These are phyloP conservation scores for Stemphylium lycopersici DNA, from an alignment of 2,329 filamentous ascomycete species.

Conservation along the genomic window DNA sequence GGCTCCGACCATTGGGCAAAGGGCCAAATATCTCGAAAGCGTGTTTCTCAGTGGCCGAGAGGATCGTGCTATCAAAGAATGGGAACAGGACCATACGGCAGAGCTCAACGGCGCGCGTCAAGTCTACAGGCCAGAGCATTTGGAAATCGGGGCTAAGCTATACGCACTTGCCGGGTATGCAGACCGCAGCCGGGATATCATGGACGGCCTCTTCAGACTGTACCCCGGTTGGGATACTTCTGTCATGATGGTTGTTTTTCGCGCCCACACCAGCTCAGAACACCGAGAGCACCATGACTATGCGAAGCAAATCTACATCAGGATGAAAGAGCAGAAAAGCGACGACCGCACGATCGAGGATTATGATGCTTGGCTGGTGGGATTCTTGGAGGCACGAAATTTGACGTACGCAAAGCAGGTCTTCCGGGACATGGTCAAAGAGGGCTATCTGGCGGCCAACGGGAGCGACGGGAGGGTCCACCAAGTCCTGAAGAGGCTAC, in stretches of 20 bases:
- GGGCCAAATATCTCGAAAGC: conserved; percentile 33
- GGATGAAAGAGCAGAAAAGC: conserved; percentile 66
- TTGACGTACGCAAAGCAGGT: conserved; percentile 72
- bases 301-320: conserved; percentile 57
- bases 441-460: conserved; percentile 50
- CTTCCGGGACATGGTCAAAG: conserved; percentile 88
- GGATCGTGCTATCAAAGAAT: conserved; percentile 38
- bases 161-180: conserved; percentile 63
- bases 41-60: conserved; percentile 34
- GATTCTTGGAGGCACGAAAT: conserved; percentile 70
- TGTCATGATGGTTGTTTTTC: conserved; percentile 71
- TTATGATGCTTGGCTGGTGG: conserved; percentile 75
- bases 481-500: conserved; percentile 32
- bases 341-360: conserved; percentile 69
- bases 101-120: conserved; percentile 16
- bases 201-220: conserved; percentile 59
- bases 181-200: conserved; percentile 64
- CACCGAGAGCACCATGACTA: conserved; percentile 52
- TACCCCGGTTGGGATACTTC: conserved; percentile 58
- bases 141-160: conserved; percentile 72
- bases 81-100: conserved; percentile 34
- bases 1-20: conserved; percentile 26
- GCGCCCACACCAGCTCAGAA: conserved; percentile 64
- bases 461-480: conserved; percentile 39
- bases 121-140: conserved; percentile 46